phyloP scores from a whole-genome alignment of 2,329 filamentous ascomycete genomes.

The Epichloe amarillans region DNA sequence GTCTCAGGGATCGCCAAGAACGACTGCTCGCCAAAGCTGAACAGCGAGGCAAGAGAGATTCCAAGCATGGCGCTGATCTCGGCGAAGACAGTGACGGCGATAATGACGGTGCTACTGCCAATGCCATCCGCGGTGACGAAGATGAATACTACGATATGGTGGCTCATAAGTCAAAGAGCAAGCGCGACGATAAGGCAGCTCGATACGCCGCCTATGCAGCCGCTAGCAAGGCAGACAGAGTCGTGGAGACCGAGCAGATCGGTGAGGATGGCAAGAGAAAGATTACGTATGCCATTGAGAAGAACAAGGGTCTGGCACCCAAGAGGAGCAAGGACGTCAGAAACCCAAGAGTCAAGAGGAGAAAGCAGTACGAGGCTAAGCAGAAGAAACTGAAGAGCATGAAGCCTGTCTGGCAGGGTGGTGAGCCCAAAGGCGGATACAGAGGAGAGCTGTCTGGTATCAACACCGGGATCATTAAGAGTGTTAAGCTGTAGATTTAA shows the following conservation, averaged over 20 bases:
- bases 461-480: conserved; percentile 86
- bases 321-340: conserved; percentile 86
- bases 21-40: conserved; percentile 83
- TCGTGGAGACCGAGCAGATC: conserved; percentile 53
- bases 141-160: conserved; percentile 88
- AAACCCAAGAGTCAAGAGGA: conserved; percentile 96
- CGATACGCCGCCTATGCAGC: conserved; percentile 40
- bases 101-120: conserved; percentile 40
- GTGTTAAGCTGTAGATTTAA: conserved; percentile 62
- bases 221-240: conserved; percentile 49
- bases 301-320: conserved; percentile 91
- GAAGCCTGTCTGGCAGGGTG: conserved; percentile 74
- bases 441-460: conserved; percentile 89
- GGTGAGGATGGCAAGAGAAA: conserved; percentile 80
- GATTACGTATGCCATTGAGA: conserved; percentile 87
- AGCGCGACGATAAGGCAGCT: conserved; percentile 59
- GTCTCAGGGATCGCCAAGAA: conserved; percentile 71
- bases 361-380: conserved; percentile 90
- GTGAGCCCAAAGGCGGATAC: conserved; percentile 75
- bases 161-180: conserved; percentile 52
- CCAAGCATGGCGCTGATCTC: conserved; percentile 51
- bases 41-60: conserved; percentile 57
- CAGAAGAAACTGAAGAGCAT: conserved; percentile 91
- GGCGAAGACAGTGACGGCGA: conserved; percentile 56
- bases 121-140: conserved; percentile 42